A percentile compares a stretch with the other conserved stretches of the same genome.
These are phyloP conservation scores for Candida golubevii DNA, from an alignment of 805 yeast genomes.

Conservation along the genomic window DNA sequence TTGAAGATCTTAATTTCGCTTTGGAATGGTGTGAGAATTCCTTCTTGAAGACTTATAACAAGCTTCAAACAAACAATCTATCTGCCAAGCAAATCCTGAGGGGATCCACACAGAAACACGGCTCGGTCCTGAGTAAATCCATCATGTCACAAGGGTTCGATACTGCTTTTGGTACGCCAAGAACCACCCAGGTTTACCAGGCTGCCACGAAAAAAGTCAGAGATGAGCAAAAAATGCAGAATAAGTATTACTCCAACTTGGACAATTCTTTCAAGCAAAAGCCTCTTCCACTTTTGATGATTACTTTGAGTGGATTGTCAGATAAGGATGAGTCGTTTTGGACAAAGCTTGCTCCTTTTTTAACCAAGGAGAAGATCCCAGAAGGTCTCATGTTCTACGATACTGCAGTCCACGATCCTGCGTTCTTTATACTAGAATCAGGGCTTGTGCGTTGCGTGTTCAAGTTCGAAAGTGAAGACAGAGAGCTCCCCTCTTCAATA, in stretches of 20 bases:
- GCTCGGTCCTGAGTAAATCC: conserved; percentile 7
- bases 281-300: conserved; percentile 63
- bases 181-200: conserved; percentile 48
- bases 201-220: conserved; percentile 47
- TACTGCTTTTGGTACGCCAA: conserved; percentile 43
- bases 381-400: conserved; percentile 46
- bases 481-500: conserved; percentile 40
- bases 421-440: conserved; percentile 53
- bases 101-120: conserved; percentile 3
- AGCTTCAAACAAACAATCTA: conserved; percentile 23
- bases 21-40: conserved; percentile 97
- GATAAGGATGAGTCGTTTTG: conserved; percentile 50
- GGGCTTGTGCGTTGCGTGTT: conserved; percentile 38
- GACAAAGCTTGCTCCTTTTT: conserved; percentile 54
- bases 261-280: conserved; percentile 38
- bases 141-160: conserved; percentile 22
- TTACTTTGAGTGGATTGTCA: conserved; percentile 60
- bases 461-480: conserved; percentile 35
- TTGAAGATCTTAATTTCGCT: conserved; percentile 77
- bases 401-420: conserved; percentile 41
- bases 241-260: conserved; percentile 45
- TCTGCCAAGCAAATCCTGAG: conserved; percentile 8
- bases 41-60: conserved; percentile 61
- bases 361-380: conserved; percentile 45
- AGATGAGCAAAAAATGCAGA: conserved; percentile 40